Evolutionary conservation across 805 yeast genomes (phyloP).

Genomic region (Torulaspora franciscae): DNA sequence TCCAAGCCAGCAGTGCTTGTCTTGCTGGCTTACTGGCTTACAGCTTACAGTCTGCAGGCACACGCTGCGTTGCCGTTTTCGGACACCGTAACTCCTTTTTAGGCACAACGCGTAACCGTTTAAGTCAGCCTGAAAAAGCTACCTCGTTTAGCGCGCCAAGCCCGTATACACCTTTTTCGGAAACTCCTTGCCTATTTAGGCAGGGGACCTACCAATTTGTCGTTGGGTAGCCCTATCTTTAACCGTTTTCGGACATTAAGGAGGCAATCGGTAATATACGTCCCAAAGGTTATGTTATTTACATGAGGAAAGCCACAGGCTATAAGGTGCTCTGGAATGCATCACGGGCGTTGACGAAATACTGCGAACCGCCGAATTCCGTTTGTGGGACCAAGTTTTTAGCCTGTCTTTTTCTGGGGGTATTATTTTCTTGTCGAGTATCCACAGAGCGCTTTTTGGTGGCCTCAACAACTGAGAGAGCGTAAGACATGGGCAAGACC

Average conservation of each 20-base stretch:
- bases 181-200: too few species aligned
- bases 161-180: too few species aligned
- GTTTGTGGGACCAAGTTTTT: constrained; percentile 29
- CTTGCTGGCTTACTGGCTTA: neutral
- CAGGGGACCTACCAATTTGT: too few species aligned
- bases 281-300: too few species aligned
- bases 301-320: neutral
- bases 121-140: neutral
- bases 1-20: too few species aligned
- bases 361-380: constrained; percentile 32
- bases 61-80: neutral
- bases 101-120: neutral
- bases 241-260: too few species aligned
- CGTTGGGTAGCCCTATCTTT: too few species aligned
- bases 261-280: too few species aligned
- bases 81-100: neutral
- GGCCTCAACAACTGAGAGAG: constrained; percentile 16
- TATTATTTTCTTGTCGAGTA: neutral
- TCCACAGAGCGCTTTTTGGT: constrained; percentile 2
- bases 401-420: constrained; percentile 6
- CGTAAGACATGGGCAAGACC: constrained; percentile 30
- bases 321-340: constrained; percentile 23
- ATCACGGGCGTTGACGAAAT: constrained; percentile 20
- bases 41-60: neutral
- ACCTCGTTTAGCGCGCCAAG: neutral